Conservation (phyloP, 1,284 basidiomycete species). For the Leccinum fallax region DNA sequence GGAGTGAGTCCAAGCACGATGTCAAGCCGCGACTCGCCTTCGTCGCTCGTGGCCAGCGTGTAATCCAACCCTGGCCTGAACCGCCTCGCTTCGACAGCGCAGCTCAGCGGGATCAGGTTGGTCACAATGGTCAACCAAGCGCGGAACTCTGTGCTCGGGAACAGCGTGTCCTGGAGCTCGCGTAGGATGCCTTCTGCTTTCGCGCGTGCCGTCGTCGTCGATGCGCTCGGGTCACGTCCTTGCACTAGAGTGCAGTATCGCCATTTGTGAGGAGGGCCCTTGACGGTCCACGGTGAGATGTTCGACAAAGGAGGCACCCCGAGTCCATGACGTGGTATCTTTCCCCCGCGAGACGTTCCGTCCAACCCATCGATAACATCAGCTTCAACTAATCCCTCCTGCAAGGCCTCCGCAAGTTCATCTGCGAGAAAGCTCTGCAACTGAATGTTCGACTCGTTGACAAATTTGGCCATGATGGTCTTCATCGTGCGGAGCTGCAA, state of each 20-base stretch:
- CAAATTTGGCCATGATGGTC: conserved; percentile 81
- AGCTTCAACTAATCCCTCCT: conserved; percentile 61
- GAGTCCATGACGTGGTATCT: conserved; percentile 66
- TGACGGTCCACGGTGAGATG: conserved; percentile 67
- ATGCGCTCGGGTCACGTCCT: background rate
- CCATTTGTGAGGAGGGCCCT: conserved; percentile 93
- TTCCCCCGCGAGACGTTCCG: conserved; percentile 44
- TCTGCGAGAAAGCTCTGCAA: conserved; percentile 84
- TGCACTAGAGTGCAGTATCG: conserved; percentile 75
- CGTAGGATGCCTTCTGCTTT: conserved; percentile 54
- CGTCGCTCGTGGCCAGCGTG: conserved; percentile 90
- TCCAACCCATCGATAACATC: conserved; percentile 76
- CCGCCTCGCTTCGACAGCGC: conserved; percentile 78
- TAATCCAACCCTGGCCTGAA: conserved; percentile 96
- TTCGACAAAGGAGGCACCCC: conserved; percentile 48
- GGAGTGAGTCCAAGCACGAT: conserved; percentile 91
- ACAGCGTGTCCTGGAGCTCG: conserved; percentile 71
- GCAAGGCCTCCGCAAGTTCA: conserved; percentile 68
- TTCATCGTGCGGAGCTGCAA: conserved; percentile 82
- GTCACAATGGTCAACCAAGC: conserved; percentile 88
- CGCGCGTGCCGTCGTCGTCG: conserved; percentile 37
- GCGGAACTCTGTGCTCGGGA: conserved; percentile 86
- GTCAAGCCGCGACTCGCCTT: conserved; percentile 82
- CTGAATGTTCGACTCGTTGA: conserved; percentile 87
- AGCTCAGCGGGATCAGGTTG: conserved; percentile 73